A percentile compares a stretch with the other conserved stretches of the same genome.
Evolutionary conservation across 1,284 basidiomycete genomes (phyloP).

Genomic region (Crepidotus sp.): DNA sequence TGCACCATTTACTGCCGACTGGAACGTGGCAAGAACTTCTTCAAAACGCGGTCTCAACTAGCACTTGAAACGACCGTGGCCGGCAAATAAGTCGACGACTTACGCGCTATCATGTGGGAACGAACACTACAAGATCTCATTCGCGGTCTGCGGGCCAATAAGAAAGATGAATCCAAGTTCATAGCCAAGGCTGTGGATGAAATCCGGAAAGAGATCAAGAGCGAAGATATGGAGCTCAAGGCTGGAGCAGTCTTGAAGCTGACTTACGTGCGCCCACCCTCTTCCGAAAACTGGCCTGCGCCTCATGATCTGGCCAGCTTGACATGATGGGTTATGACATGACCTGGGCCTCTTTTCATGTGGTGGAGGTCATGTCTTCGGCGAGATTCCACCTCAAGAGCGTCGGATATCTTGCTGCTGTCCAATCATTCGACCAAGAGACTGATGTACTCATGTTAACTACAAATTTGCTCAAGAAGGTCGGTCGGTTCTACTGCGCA

Average conservation of each 20-base stretch:
- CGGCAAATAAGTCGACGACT: background rate
- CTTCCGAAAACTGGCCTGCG: constrained; percentile 11
- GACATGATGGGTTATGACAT: constrained; percentile 92
- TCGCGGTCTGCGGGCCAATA: constrained; percentile 80
- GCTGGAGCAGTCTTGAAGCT: constrained; percentile 93
- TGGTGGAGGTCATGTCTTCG: constrained; percentile 97
- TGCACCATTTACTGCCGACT: no score
- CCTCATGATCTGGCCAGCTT: constrained; percentile 42
- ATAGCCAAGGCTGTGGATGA: constrained; percentile 77
- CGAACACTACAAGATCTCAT: constrained; percentile 89
- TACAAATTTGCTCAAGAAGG: constrained; percentile 97
- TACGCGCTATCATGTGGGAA: constrained; percentile 68
- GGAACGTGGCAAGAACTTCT: no score
- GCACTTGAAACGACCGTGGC: background rate
- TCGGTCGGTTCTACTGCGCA: constrained; percentile 27
- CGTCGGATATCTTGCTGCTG: constrained; percentile 92
- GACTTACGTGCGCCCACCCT: constrained; percentile 71
- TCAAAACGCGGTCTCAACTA: constrained; percentile 7
- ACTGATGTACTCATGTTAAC: constrained; percentile 98
- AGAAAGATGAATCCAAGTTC: constrained; percentile 75
- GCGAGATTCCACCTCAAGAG: constrained; percentile 87
- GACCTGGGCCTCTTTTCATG: constrained; percentile 87
- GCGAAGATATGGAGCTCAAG: constrained; percentile 95
- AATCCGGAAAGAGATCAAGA: constrained; percentile 85
- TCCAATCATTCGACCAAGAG: constrained; percentile 87